phyloP scores from a whole-genome alignment of 2,329 filamentous ascomycete genomes.

The Fusarium praegraminearum region DNA sequence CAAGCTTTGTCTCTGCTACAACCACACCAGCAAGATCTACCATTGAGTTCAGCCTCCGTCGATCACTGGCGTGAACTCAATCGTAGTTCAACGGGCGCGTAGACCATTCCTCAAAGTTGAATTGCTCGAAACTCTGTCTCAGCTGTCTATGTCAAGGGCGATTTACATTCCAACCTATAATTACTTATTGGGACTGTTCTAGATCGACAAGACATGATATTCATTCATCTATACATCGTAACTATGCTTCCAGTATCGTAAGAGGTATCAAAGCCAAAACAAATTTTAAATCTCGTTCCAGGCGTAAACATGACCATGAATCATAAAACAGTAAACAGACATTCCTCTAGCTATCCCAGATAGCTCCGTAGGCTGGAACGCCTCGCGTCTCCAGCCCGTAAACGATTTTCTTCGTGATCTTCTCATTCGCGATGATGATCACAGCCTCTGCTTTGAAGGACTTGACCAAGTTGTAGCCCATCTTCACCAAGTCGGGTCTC shows the following conservation, averaged over 20 bases:
- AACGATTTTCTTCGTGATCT: constrained; percentile 75
- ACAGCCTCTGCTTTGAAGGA: constrained; percentile 74
- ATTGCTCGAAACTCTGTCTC: constrained; percentile 16
- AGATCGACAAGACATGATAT: constrained; percentile 7
- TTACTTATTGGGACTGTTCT: constrained; percentile 4
- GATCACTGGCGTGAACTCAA: constrained; percentile 21
- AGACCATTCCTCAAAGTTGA: not conserved
- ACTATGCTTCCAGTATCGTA: constrained; percentile 1
- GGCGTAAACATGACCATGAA: not conserved
- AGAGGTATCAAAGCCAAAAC: not conserved
- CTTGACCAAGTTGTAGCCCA: constrained; percentile 65
- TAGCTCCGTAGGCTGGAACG: constrained; percentile 76
- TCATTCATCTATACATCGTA: constrained; percentile 15
- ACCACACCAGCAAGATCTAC: not conserved
- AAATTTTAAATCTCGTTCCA: not conserved
- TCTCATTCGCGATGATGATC: constrained; percentile 78
- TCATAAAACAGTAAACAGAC: constrained; percentile 2
- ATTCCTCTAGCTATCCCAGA: constrained; percentile 69
- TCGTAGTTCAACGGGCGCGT: constrained; percentile 10
- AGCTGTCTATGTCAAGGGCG: constrained; percentile 14
- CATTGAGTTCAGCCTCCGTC: not conserved
- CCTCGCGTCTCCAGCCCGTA: constrained; percentile 75
- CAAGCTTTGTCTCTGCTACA: not conserved
- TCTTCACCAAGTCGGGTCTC: constrained; percentile 66
- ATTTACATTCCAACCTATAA: constrained; percentile 10